These are phyloP conservation scores for Gleditsia sinensis DNA, from an alignment of 306 rosid species.

Conservation along the genomic window DNA sequence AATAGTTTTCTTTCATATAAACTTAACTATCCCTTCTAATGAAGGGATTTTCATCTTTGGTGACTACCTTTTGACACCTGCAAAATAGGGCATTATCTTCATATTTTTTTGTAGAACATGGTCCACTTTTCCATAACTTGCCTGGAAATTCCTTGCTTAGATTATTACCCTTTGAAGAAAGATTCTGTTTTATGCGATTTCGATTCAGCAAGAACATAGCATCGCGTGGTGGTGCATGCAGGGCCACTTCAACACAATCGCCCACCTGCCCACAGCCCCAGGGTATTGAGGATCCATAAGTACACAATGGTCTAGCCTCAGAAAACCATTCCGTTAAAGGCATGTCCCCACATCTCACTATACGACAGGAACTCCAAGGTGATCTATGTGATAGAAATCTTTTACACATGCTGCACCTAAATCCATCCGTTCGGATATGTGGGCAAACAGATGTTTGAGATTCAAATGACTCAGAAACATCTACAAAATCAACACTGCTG, in stretches of 20 bases:
- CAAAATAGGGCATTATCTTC: no score
- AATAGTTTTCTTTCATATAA: no score
- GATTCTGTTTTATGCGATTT: conserved; percentile 66
- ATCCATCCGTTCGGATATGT: conserved; percentile 49
- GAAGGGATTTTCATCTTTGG: no score
- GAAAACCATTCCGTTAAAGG: conserved; percentile 64
- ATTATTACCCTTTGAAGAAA: conserved; percentile 64
- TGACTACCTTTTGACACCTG: no score
- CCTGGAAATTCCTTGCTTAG: conserved; percentile 71
- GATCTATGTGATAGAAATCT: conserved; percentile 82
- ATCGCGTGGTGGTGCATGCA: conserved; percentile 69
- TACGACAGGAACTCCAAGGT: conserved; percentile 85
- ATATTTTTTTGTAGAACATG: neutral
- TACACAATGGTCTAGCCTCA: conserved; percentile 57
- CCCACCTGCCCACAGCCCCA: conserved; percentile 77
- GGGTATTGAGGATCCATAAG: conserved; percentile 66
- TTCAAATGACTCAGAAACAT: conserved; percentile 69
- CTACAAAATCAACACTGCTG: conserved; percentile 81
- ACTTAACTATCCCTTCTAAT: no score
- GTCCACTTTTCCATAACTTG: conserved; percentile 47
- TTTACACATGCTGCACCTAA: conserved; percentile 77
- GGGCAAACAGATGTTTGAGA: conserved; percentile 45
- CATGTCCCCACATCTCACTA: conserved; percentile 90
- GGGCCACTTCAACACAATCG: conserved; percentile 78
- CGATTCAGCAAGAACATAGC: conserved; percentile 65